Base-by-base conservation (phyloP, 805 yeast genomes). In the Metschnikowia reukaufii region DNA sequence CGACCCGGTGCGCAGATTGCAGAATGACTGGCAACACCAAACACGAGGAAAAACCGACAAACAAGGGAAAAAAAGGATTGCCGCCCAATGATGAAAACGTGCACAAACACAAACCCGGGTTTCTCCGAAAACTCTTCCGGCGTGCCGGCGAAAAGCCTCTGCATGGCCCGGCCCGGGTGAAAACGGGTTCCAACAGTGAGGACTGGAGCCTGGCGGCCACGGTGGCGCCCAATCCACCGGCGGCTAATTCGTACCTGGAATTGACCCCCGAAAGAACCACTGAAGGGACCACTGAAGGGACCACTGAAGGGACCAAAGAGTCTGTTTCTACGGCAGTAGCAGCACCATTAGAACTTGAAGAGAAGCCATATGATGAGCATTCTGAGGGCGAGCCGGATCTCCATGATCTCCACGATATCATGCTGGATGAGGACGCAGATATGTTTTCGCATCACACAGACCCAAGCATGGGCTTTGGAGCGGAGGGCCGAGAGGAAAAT, bases 401-500 rank as follows among this genome's bases (percentile, higher is more conserved):
- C 18, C 48, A 44, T 23, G 58, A 51, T 13, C 40, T 51, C 18
- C 48, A 44, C 25, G 58, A 51, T 13, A 40, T 51, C 35, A 38
- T 53, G 42, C 57, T 51, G 56, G 58, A 54, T 38, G 48, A 39
- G 27, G 51, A 48, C 36, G 50, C 44, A 34, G 52, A 38, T 47
- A 31, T 37, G 19, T 42, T 37, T 31, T 51, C 49, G 36, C 48
- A 37, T n/a, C 37, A 39, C 21, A 37, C 48, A 16, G 30, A 31
- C 8, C n/a, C n/a, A n/a, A n/a, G n/a, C n/a, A n/a, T n/a, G n/a
- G n/a, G n/a, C n/a, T n/a, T n/a, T n/a, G n/a, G n/a, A n/a, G n/a
- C n/a, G n/a, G n/a, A n/a, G n/a, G n/a, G n/a, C n/a, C n/a, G n/a
- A n/a, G n/a, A n/a, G n/a, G n/a, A n/a, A n/a, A n/a, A n/a, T n/a